Evolutionary conservation across 139 green algal genomes (phyloP).

Genomic region (Chlamydomonas sp.): DNA sequence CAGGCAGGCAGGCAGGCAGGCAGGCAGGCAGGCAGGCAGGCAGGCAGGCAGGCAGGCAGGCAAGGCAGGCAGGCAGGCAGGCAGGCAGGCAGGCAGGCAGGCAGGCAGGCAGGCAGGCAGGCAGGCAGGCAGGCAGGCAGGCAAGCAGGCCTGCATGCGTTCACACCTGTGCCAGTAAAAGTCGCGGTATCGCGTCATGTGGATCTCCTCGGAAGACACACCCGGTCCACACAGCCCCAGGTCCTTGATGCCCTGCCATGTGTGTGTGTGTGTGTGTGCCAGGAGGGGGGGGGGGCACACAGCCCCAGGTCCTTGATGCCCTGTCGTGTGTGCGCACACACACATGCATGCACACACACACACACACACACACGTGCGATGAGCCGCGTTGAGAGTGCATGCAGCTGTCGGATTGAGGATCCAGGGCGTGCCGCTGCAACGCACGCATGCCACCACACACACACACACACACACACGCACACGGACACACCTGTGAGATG

Average conservation of each 20-base stretch:
- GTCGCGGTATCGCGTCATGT: not conserved
- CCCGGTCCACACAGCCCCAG: not conserved
- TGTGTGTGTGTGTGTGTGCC: not conserved
- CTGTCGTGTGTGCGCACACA: not conserved
- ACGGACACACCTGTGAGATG: constrained; percentile 6
- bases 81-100: constrained; percentile 15
- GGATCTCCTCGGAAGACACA: not conserved
- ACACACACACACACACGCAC: not conserved
- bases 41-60: constrained; percentile 6
- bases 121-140: constrained; percentile 9
- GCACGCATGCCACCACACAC: not conserved
- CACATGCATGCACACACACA: not conserved
- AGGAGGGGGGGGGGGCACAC: not conserved
- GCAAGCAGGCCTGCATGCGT: too few species aligned
- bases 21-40: constrained; percentile 10
- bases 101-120: constrained; percentile 15
- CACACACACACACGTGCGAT: not conserved
- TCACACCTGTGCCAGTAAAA: constrained; percentile 14
- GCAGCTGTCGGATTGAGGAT: too few species aligned
- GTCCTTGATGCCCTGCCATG: not conserved
- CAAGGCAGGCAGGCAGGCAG: too few species aligned
- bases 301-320: not conserved
- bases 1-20: constrained; percentile 11
- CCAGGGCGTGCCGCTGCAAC: too few species aligned
- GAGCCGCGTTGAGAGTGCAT: not conserved